Conservation (phyloP, 1,284 basidiomycete species). For the Tilletia walkeri region DNA sequence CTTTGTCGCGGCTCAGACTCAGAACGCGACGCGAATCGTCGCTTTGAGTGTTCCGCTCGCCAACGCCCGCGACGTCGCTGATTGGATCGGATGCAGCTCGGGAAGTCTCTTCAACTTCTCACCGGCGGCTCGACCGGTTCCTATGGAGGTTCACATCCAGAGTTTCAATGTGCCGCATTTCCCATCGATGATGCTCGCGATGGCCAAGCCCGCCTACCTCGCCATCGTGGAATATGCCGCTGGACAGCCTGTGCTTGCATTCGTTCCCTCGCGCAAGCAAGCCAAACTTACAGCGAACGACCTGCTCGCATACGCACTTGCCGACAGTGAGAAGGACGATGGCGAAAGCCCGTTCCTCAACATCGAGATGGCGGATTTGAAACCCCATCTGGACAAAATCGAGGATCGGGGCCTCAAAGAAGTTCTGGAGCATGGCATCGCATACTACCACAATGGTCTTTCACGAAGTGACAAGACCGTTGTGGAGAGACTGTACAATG, state of each 20-base stretch:
- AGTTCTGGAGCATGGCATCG: slow-evolving; percentile 83
- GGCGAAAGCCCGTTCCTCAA: slow-evolving; percentile 79
- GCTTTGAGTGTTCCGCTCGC: slow-evolving; percentile 90
- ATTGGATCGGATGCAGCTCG: slow-evolving; percentile 95
- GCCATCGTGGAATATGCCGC: slow-evolving; percentile 81
- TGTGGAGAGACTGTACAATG: slow-evolving; percentile 87
- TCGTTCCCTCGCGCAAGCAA: slow-evolving; percentile 90
- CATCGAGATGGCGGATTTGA: slow-evolving; percentile 76
- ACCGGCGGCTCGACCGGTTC: slow-evolving; percentile 86
- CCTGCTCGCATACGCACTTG: slow-evolving; percentile 80
- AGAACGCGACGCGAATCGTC: slow-evolving; percentile 83
- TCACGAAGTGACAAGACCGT: slow-evolving; percentile 87
- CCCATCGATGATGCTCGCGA: slow-evolving; percentile 96
- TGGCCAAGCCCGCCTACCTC: slow-evolving; percentile 97
- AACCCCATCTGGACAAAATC: slow-evolving; percentile 83
- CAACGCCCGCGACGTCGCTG: slow-evolving; percentile 92
- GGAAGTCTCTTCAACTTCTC: slow-evolving; percentile 93
- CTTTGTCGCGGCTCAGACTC: slow-evolving; percentile 93
- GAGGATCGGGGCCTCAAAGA: slow-evolving; percentile 76
- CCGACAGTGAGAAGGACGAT: slow-evolving; percentile 68
- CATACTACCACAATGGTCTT: slow-evolving; percentile 92
- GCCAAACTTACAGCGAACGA: slow-evolving; percentile 90
- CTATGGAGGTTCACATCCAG: slow-evolving; percentile 96
- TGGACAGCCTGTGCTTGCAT: slow-evolving; percentile 82
- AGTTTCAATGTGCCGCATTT: slow-evolving; percentile 94